Base-by-base conservation (phyloP, 176 grass and related monocot genomes). In the Carex myosuroides region DNA sequence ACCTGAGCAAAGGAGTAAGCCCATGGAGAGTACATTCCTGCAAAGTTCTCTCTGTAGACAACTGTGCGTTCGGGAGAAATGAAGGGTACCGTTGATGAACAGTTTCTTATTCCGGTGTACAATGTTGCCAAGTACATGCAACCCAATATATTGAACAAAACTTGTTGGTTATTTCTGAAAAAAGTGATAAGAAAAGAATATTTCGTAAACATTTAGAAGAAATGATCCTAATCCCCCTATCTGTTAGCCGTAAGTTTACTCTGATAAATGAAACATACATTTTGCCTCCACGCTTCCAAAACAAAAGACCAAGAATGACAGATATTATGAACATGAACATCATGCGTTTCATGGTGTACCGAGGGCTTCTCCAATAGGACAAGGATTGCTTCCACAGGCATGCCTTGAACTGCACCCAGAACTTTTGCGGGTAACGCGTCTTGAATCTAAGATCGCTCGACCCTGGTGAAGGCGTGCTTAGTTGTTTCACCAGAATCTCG, bases 21-120 rank as follows among this genome's bases (percentile, higher is more conserved):
- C 94, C 94, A 97, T 30, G 86, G 86, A 50, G 94, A 93, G 81
- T 96, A 96, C 94, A 93, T 97, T 85, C 91, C 91, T 16, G 94
- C 89, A 87, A 94, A 97, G 8, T 86, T 97, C 59, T 97, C 94
- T 70, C 91, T 87, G n/a, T 89, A 97, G 35, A 94, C 48, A 21
- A 97, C 89, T 11, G 82, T 79, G 1, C 89, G 83, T 68, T 97
- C 94, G 18, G 82, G 21, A 21, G 89, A 76, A 52, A 97, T 50
- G 30, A 92, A 90, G 13, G 88, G 91, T 82, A 92, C 81, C 37
- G 89, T 82, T 1, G 79, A 89, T 7, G 90, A 81, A 60, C 88
- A 81, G 29, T 89, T 91, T 44, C 86, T 91, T 56, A 91, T 90
- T 41, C 94, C 94, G 13, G 76, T 18, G 57, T 90, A 91, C 17